Evolutionary conservation across 1,284 basidiomycete genomes (phyloP).

Genomic region (Austroboletus novae-zelandiae): DNA sequence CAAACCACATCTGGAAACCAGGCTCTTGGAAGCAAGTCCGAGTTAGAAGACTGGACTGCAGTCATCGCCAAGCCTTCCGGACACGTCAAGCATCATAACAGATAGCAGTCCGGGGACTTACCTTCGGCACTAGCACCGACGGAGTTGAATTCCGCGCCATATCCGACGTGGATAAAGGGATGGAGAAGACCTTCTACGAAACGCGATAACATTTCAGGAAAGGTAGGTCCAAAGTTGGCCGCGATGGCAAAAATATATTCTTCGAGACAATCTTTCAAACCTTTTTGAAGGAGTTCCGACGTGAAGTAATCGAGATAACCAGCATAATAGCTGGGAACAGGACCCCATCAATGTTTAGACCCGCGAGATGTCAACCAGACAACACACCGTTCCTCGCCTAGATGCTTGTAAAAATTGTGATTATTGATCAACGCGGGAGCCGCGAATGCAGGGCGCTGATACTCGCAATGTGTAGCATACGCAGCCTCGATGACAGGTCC

Average conservation of each 20-base stretch:
- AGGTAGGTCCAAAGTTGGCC: constrained; percentile 27
- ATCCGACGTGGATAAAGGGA: constrained; percentile 37
- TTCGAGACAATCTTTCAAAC: constrained; percentile 25
- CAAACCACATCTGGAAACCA: constrained; percentile 22
- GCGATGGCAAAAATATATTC: constrained; percentile 26
- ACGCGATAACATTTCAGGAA: constrained; percentile 33
- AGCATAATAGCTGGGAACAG: constrained; percentile 32
- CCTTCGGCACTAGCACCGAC: constrained; percentile 36
- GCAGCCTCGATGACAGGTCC: constrained; percentile 39
- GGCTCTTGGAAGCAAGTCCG: constrained; percentile 14
- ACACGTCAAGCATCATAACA: constrained; percentile 1
- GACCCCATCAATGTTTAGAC: neutral
- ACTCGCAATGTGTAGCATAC: constrained; percentile 34
- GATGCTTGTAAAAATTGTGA: constrained; percentile 29
- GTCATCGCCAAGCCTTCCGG: constrained; percentile 42
- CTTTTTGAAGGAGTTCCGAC: constrained; percentile 22
- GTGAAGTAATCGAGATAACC: constrained; percentile 34
- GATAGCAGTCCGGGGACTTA: constrained; percentile 6
- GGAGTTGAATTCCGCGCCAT: constrained; percentile 35
- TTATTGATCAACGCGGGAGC: constrained; percentile 30
- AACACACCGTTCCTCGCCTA: constrained; percentile 29
- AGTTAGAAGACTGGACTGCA: constrained; percentile 36
- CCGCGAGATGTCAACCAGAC: neutral
- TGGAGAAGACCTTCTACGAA: constrained; percentile 34
- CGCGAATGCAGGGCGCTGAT: constrained; percentile 36